A percentile compares a stretch with the other conserved stretches of the same genome.
Evolutionary conservation across 2,329 filamentous ascomycete species (phyloP).

Genomic region (Dactylonectria estremocensis): DNA sequence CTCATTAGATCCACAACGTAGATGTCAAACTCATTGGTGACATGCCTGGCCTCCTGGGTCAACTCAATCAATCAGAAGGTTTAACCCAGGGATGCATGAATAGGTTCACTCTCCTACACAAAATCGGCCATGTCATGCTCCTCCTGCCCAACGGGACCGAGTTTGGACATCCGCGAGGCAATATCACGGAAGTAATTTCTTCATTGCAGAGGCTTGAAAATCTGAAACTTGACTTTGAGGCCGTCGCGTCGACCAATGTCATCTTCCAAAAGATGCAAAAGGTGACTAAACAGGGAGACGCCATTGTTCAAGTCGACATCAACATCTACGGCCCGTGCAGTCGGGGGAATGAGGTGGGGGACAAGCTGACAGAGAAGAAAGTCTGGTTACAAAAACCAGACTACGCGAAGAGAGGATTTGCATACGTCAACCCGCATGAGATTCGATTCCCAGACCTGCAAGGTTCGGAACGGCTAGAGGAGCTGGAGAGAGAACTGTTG

Average conservation of each 20-base stretch:
- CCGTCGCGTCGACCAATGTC: conserved; percentile 3
- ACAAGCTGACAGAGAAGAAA: conserved; percentile 47
- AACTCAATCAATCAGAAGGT: not conserved
- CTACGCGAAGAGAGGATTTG: conserved; percentile 26
- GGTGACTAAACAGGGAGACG: conserved; percentile 46
- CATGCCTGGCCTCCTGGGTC: not conserved
- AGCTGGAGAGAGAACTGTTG: conserved; percentile 8
- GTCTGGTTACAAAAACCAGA: conserved; percentile 55
- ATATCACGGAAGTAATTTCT: conserved; percentile 10
- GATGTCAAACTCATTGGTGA: conserved; percentile 28
- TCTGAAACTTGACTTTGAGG: conserved; percentile 30
- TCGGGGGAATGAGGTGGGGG: conserved; percentile 43
- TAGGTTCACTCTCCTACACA: not conserved
- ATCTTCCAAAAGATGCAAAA: conserved; percentile 45
- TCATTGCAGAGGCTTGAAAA: not conserved
- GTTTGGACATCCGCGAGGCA: conserved; percentile 9
- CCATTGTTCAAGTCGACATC: conserved; percentile 50
- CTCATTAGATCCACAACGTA: conserved; percentile 13
- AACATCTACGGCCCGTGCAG: conserved; percentile 54
- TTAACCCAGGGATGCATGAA: not conserved
- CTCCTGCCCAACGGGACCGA: conserved; percentile 8
- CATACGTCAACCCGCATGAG: conserved; percentile 32
- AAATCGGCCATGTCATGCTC: not conserved
- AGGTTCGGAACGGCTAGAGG: not conserved
- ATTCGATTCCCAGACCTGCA: conserved; percentile 22